These are phyloP conservation scores for Porcisia deanei DNA, from an alignment of 208 protist genomes.

Conservation along the genomic window DNA sequence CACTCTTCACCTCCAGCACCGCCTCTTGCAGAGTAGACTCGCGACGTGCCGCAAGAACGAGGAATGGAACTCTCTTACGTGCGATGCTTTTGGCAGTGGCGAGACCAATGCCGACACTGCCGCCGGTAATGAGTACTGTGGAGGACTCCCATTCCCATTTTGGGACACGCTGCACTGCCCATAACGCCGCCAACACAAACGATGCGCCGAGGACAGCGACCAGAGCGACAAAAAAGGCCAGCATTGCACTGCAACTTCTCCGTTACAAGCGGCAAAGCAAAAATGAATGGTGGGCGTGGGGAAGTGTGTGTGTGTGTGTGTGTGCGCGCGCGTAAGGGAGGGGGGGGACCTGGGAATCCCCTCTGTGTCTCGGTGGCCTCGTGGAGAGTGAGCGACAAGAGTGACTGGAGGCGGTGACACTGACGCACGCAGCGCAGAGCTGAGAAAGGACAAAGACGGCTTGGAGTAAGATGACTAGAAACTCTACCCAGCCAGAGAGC, in stretches of 20 bases:
- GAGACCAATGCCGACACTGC: constrained; percentile 84
- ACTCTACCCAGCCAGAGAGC: neutral
- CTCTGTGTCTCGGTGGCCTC: neutral
- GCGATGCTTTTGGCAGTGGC: constrained; percentile 66
- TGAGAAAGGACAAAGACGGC: neutral
- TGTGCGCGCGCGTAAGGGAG: neutral
- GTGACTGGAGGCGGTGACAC: neutral
- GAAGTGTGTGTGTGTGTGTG: neutral
- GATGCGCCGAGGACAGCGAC: constrained; percentile 25
- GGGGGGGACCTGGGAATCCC: neutral
- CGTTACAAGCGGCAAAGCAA: neutral
- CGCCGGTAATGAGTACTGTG: constrained; percentile 82
- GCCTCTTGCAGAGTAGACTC: constrained; percentile 60
- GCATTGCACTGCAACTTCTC: constrained; percentile 10
- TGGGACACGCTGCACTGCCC: constrained; percentile 63
- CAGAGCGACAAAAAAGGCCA: constrained; percentile 7
- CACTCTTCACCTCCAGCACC: constrained; percentile 41
- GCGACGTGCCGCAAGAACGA: constrained; percentile 77
- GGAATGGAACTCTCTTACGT: constrained; percentile 38
- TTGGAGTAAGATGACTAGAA: neutral
- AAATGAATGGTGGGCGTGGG: neutral
- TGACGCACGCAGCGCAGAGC: neutral
- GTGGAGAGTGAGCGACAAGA: neutral
- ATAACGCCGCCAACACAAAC: constrained; percentile 32
- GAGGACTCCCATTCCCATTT: constrained; percentile 52